Evolutionary conservation across 2,329 filamentous ascomycete genomes (phyloP).

Genomic region (Diaporthe ilicicola): DNA sequence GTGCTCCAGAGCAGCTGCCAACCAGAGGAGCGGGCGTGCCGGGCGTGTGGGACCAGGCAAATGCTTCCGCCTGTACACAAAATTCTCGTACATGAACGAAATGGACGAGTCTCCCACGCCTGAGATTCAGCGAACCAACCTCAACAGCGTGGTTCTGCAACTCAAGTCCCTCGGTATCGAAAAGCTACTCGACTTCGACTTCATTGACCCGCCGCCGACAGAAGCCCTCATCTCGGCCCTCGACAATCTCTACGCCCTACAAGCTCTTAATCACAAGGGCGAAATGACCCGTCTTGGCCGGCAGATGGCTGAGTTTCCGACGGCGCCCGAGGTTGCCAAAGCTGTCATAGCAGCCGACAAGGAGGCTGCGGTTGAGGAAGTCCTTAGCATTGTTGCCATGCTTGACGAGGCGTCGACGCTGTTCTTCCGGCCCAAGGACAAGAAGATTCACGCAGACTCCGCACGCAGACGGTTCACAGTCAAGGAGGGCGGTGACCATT

Average conservation of each 20-base stretch:
- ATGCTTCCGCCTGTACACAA: slow-evolving; percentile 92
- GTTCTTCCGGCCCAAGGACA: slow-evolving; percentile 96
- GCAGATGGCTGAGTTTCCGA: slow-evolving; percentile 95
- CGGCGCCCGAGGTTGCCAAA: slow-evolving; percentile 90
- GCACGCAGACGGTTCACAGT: slow-evolving; percentile 88
- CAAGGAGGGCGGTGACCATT: slow-evolving; percentile 89
- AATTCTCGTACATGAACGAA: slow-evolving; percentile 93
- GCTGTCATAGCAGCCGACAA: slow-evolving; percentile 88
- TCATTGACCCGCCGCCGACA: slow-evolving; percentile 91
- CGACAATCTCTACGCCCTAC: slow-evolving; percentile 90
- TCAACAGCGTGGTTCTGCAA: slow-evolving; percentile 84
- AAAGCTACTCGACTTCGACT: slow-evolving; percentile 92
- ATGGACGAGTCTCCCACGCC: slow-evolving; percentile 91
- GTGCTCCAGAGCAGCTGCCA: slow-evolving; percentile 89
- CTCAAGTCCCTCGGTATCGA: slow-evolving; percentile 93
- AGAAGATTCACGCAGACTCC: slow-evolving; percentile 94
- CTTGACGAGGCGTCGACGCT: slow-evolving; percentile 86
- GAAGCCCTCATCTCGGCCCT: slow-evolving; percentile 89
- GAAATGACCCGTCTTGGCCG: slow-evolving; percentile 90
- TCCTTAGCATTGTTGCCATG: slow-evolving; percentile 94
- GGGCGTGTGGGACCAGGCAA: slow-evolving; percentile 92
- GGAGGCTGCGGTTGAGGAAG: slow-evolving; percentile 92
- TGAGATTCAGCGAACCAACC: slow-evolving; percentile 90
- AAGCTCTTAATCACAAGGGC: slow-evolving; percentile 87
- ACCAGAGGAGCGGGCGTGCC: slow-evolving; percentile 91